Conservation (phyloP, 2,329 filamentous ascomycete genomes). For the Colletotrichum tofieldiae region DNA sequence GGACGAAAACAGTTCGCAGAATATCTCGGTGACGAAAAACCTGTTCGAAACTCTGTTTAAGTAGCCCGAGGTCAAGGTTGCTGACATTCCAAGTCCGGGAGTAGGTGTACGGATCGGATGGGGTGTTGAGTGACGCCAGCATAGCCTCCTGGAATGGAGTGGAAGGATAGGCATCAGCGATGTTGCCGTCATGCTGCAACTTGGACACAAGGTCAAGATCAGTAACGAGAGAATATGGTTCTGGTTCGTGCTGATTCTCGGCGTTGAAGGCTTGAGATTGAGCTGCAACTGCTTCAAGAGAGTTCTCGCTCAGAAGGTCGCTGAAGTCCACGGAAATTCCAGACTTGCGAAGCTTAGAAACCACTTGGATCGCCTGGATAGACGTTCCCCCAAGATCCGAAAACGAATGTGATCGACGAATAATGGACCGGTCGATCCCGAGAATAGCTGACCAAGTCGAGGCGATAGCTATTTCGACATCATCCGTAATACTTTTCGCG, state of each 20-base stretch:
- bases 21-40: conserved; percentile 41
- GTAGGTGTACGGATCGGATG: conserved; percentile 43
- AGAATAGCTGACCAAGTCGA: conserved; percentile 42
- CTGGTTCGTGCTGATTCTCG: background rate
- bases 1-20: conserved; percentile 43
- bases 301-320: background rate
- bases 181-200: background rate
- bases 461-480: conserved; percentile 17
- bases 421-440: conserved; percentile 24
- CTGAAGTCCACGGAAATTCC: background rate
- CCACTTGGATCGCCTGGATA: conserved; percentile 43
- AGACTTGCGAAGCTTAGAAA: conserved; percentile 25
- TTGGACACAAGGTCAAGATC: background rate
- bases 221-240: conserved; percentile 39
- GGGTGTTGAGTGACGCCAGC: conserved; percentile 34
- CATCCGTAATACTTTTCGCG: background rate
- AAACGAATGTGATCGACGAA: conserved; percentile 38
- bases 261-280: background rate
- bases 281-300: background rate
- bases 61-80: conserved; percentile 23
- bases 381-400: conserved; percentile 44
- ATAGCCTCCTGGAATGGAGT: conserved; percentile 47
- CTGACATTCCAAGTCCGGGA: conserved; percentile 42
- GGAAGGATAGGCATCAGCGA: conserved; percentile 46
- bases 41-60: conserved; percentile 37